Percentiles rank a stretch among this genome's conserved stretches.
Conservation (phyloP, 176 grass and related monocot species). For the Cenchrus americanus region DNA sequence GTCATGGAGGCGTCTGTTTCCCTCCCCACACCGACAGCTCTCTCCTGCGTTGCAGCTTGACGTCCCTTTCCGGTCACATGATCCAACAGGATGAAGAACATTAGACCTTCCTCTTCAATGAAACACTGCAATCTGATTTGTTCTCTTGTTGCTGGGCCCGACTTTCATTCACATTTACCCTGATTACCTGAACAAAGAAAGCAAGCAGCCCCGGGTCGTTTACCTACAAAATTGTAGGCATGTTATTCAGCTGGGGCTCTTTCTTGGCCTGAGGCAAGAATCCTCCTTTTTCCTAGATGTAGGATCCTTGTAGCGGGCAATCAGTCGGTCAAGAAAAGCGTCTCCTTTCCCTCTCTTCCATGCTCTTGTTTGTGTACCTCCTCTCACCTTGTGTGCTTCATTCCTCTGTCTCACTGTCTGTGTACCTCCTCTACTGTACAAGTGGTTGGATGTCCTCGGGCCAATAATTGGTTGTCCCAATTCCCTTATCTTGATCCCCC, state of each 20-base stretch:
- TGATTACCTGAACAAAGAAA: background rate
- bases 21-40: conserved; percentile 35
- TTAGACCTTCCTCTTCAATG: background rate
- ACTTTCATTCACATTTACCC: background rate
- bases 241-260: background rate
- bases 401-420: background rate
- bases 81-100: background rate
- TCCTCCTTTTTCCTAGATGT: conserved; percentile 5
- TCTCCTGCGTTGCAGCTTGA: conserved; percentile 41
- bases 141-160: background rate
- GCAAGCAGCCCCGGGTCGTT: background rate
- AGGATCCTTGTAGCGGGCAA: conserved; percentile 22
- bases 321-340: conserved; percentile 33
- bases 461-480: conserved; percentile 31
- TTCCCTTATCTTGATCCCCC: background rate
- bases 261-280: conserved; percentile 24
- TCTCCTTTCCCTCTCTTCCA: conserved; percentile 23
- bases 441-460: conserved; percentile 6
- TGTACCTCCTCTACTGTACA: conserved; percentile 26
- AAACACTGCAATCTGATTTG: background rate
- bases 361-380: background rate
- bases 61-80: conserved; percentile 36
- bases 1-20: conserved; percentile 46
- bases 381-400: background rate
- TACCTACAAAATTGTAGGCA: background rate